These are phyloP conservation scores for Cubamyces lactineus DNA, from an alignment of 768 basidiomycete genomes.

Conservation along the genomic window DNA sequence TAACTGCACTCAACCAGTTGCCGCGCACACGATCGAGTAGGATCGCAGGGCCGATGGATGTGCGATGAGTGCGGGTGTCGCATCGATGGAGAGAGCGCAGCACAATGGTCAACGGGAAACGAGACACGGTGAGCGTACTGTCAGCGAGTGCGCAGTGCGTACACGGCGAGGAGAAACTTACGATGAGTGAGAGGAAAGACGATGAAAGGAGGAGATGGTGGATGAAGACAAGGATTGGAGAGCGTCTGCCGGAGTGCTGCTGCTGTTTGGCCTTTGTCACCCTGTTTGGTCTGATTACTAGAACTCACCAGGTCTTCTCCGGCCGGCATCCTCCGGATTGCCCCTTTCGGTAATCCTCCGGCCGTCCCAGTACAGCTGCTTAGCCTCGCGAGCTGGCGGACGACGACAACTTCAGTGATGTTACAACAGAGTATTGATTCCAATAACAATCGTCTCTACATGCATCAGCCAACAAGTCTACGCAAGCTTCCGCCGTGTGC, in stretches of 20 bases:
- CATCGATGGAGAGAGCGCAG: slow-evolving; percentile 6
- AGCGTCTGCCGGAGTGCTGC: slow-evolving; percentile 12
- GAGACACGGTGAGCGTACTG: neutral
- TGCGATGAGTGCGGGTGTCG: slow-evolving; percentile 17
- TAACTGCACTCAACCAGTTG: slow-evolving; percentile 9
- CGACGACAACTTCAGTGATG: neutral
- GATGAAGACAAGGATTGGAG: slow-evolving; percentile 28
- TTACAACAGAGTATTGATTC: slow-evolving; percentile 1
- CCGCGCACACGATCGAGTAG: slow-evolving; percentile 34
- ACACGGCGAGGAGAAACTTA: slow-evolving; percentile 9
- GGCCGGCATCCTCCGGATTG: slow-evolving; percentile 22
- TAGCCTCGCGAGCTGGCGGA: too few relatives aligned
- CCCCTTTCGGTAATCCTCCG: slow-evolving; percentile 5
- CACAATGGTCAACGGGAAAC: slow-evolving; percentile 2
- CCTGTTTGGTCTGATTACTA: slow-evolving; percentile 30
- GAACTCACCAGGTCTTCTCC: slow-evolving; percentile 15
- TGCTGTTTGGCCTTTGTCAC: slow-evolving; percentile 28
- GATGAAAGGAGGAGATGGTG: slow-evolving; percentile 35
- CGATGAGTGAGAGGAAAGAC: slow-evolving; percentile 31
- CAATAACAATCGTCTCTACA: neutral
- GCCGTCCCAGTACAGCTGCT: neutral
- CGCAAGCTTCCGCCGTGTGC: neutral
- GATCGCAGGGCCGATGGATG: slow-evolving; percentile 44
- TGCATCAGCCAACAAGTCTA: neutral
- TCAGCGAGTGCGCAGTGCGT: neutral